These are phyloP conservation scores for Phellopilus nigrolimitatus DNA, from an alignment of 1,284 basidiomycete genomes.

Conservation along the genomic window DNA sequence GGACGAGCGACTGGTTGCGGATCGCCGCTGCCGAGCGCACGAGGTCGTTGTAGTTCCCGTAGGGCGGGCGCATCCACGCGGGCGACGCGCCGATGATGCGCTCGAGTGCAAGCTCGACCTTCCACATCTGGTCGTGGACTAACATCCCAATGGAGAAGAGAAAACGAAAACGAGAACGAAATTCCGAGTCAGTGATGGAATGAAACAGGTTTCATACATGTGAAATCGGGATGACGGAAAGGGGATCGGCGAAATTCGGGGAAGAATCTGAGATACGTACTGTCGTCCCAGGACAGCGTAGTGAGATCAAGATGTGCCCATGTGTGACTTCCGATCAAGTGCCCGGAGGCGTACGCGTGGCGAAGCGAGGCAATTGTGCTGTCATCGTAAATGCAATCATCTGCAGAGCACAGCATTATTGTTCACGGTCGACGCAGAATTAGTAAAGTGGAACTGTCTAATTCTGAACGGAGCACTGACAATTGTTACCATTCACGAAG, in stretches of 20 bases:
- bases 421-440: background rate
- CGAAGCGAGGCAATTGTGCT: slow-evolving; percentile 31
- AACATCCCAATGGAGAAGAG: background rate
- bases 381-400: slow-evolving; percentile 38
- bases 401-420: slow-evolving; percentile 22
- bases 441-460: slow-evolving; percentile 21
- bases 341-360: slow-evolving; percentile 30
- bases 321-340: slow-evolving; percentile 18
- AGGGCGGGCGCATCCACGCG: slow-evolving; percentile 44
- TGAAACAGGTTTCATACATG: background rate
- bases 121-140: slow-evolving; percentile 35
- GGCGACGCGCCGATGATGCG: slow-evolving; percentile 45
- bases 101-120: slow-evolving; percentile 44
- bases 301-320: slow-evolving; percentile 18
- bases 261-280: background rate
- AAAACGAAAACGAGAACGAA: background rate
- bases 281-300: slow-evolving; percentile 14
- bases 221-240: background rate
- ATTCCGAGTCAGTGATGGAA: background rate
- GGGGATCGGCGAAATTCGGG: background rate
- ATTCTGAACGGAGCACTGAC: background rate
- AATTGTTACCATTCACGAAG: slow-evolving; percentile 30
- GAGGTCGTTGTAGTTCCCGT: slow-evolving; percentile 46
- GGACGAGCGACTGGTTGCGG: slow-evolving; percentile 35
- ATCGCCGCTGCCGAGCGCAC: slow-evolving; percentile 39